Conservation (phyloP, 805 yeast species). For the Ogataea thermomethanolica region DNA sequence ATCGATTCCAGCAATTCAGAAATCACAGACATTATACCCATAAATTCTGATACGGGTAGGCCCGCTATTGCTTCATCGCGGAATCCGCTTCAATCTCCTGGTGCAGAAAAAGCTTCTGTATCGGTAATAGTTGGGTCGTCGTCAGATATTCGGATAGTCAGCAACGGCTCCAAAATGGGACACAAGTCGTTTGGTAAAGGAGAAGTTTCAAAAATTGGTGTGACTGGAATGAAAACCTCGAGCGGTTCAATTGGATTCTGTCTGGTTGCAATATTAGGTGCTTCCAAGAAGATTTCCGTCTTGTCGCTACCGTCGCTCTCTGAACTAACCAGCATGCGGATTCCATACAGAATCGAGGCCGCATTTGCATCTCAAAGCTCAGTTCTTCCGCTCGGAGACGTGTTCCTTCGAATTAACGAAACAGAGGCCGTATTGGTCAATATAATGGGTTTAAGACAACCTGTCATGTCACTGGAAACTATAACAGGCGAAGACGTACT, state of each 20-base stretch:
- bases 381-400: constrained; percentile 44
- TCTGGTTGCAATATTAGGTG: constrained; percentile 29
- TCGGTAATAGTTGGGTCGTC: constrained; percentile 52
- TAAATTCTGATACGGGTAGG: constrained; percentile 56
- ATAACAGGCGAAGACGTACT: constrained; percentile 47
- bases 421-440: constrained; percentile 53
- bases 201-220: constrained; percentile 44
- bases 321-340: constrained; percentile 49
- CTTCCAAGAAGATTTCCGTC: constrained; percentile 25
- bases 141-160: constrained; percentile 59
- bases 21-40: constrained; percentile 54
- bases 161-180: constrained; percentile 58
- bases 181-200: constrained; percentile 60
- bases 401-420: constrained; percentile 51
- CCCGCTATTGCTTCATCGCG: constrained; percentile 63
- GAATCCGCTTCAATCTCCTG: constrained; percentile 43
- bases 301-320: constrained; percentile 59
- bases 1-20: constrained; percentile 49
- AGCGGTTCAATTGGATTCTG: constrained; percentile 27
- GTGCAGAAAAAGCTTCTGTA: constrained; percentile 57
- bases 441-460: constrained; percentile 43
- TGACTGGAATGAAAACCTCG: constrained; percentile 38
- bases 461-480: constrained; percentile 28
- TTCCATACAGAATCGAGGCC: constrained; percentile 42
- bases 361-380: constrained; percentile 42